Conservation (phyloP, 2,329 filamentous ascomycete genomes). For the Penicillium verrucosum region DNA sequence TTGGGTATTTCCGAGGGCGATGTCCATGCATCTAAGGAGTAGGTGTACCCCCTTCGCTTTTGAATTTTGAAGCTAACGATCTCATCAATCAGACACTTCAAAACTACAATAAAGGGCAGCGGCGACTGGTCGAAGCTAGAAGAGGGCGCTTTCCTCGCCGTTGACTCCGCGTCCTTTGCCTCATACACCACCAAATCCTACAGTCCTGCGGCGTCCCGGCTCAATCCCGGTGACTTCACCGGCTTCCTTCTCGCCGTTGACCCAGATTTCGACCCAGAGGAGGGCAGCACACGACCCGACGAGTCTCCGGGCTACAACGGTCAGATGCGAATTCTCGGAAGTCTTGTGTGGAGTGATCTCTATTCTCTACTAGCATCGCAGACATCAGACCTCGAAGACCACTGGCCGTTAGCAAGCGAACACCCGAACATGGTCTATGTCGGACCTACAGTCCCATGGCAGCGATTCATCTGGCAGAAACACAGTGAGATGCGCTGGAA, state of each 20-base stretch:
- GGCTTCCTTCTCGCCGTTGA: slow-evolving; percentile 27
- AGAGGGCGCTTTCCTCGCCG: slow-evolving; percentile 12
- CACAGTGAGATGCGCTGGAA: slow-evolving; percentile 8
- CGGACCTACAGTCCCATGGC: slow-evolving; percentile 19
- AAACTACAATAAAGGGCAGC: not conserved
- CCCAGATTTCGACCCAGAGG: slow-evolving; percentile 16
- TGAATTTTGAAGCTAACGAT: not conserved
- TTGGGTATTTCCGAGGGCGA: slow-evolving; percentile 18
- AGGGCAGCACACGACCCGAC: slow-evolving; percentile 11
- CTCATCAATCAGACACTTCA: slow-evolving; percentile 10
- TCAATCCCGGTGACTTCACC: slow-evolving; percentile 18
- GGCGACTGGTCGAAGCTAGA: not conserved
- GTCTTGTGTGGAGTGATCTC: slow-evolving; percentile 31
- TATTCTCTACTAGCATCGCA: slow-evolving; percentile 20
- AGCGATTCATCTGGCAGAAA: slow-evolving; percentile 9
- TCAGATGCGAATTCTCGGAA: slow-evolving; percentile 29
- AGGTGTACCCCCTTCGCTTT: not conserved
- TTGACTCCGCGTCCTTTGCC: slow-evolving; percentile 15
- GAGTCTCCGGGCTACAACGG: slow-evolving; percentile 23
- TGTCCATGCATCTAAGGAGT: slow-evolving; percentile 13
- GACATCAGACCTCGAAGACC: slow-evolving; percentile 14
- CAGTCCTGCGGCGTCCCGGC: not conserved
- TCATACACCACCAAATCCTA: slow-evolving; percentile 17
- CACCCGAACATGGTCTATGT: slow-evolving; percentile 30
- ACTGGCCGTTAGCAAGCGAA: slow-evolving; percentile 30